Conservation (phyloP, 1,284 basidiomycete genomes). For the Lentinus polychrous region DNA sequence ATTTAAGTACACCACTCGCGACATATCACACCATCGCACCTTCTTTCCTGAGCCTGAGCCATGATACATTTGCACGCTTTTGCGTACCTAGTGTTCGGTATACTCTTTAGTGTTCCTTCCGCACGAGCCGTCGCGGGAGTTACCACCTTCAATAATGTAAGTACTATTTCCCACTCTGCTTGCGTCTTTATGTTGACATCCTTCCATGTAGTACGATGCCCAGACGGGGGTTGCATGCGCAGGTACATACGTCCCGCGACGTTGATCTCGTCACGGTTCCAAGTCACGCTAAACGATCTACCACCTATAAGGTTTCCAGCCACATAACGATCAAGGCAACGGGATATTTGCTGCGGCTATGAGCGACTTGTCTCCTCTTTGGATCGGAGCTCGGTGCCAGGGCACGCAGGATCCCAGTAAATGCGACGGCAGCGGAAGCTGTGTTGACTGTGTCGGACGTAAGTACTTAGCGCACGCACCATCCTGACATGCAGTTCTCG, state of each 20-base stretch:
- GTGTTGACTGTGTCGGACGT: conserved; percentile 23
- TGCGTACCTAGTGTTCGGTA: neutral
- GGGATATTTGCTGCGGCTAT: conserved; percentile 28
- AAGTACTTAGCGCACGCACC: neutral
- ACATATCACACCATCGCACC: no score
- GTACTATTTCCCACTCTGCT: conserved; percentile 13
- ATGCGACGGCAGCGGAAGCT: conserved; percentile 25
- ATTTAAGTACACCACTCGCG: no score
- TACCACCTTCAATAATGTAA: conserved; percentile 27
- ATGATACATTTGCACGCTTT: no score
- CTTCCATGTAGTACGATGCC: conserved; percentile 18
- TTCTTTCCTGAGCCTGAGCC: no score
- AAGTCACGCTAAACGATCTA: neutral
- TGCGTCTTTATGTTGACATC: conserved; percentile 2
- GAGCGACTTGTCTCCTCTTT: conserved; percentile 29
- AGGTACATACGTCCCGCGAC: no score
- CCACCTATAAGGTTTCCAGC: conserved; percentile 16
- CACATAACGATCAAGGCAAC: conserved; percentile 25
- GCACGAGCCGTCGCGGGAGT: conserved; percentile 17
- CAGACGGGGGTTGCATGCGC: conserved; percentile 26
- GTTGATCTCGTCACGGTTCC: neutral
- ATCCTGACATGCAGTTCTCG: neutral
- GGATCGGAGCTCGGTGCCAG: conserved; percentile 25
- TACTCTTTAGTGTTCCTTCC: neutral
- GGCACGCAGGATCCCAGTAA: conserved; percentile 26